Evolutionary conservation across 768 basidiomycete genomes (phyloP), one percentile per base, ranked within the genome.

Genomic region (Macrolepiota albuminosa): DNA sequence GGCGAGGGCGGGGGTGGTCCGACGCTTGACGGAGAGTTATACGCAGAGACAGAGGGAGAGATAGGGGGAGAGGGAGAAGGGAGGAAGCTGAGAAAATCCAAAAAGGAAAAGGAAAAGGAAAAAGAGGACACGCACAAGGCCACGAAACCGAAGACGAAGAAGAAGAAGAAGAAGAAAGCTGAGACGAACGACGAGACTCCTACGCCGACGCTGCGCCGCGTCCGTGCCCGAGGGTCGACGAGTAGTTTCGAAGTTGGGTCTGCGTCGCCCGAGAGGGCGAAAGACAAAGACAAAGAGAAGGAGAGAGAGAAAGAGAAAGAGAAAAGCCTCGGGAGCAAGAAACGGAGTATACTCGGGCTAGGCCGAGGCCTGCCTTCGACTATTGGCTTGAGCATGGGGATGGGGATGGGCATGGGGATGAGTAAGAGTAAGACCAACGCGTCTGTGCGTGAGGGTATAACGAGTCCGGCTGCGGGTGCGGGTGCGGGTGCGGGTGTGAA

Each of bases 231-330:
- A 2, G 51, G 51, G 21, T 87, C 86, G 2, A 77, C 81, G 2
- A 84, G 84, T 69, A 85, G 83, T 65, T 90, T 89, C 64, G 89
- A 90, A 67, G 81, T 81, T 0, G 88, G 88, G n/a, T 72, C 59
- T 76, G 4, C 75, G 82, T 63, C 80, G 73, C 54, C 71, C 75
- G 59, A 70, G 1, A 65, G 64, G 29, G 69, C n/a, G n/a, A n/a
- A n/a, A n/a, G n/a, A n/a, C n/a, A n/a, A n/a, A n/a, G n/a, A n/a
- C n/a, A n/a, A n/a, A n/a, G n/a, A n/a, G n/a, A n/a, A n/a, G n/a
- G n/a, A n/a, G n/a, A n/a, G n/a, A n/a, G n/a, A n/a, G n/a, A n/a
- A n/a, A n/a, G n/a, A n/a, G n/a, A n/a, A 63, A 1, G 76, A 75
- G 33, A 29, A 29, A 29, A 75, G 78, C 2, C 75, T 81, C 0